phyloP scores from a whole-genome alignment of 805 yeast genomes.

The Wickerhamomyces sydowiorum region DNA sequence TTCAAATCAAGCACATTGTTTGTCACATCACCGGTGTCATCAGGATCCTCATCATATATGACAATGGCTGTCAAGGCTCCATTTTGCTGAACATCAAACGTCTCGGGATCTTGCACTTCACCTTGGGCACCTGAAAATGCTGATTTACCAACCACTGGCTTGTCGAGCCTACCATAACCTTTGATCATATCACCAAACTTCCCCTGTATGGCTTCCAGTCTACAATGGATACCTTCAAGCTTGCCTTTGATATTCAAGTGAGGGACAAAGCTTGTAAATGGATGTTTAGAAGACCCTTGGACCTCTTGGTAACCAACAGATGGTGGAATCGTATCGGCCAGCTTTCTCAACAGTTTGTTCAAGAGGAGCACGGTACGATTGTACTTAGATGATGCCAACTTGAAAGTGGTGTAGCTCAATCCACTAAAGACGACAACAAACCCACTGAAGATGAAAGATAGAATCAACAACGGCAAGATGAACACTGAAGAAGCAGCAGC shows the following conservation, averaged over 20 bases:
- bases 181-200: not conserved
- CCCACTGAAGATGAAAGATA: constrained; percentile 21
- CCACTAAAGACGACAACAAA: constrained; percentile 20
- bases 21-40: not conserved
- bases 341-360: constrained; percentile 18
- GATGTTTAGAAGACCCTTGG: not conserved
- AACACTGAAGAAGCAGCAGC: constrained; percentile 11
- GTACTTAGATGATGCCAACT: constrained; percentile 20
- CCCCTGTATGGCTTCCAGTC: not conserved
- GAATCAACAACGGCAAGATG: constrained; percentile 16
- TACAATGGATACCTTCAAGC: not conserved
- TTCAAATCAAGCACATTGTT: not conserved
- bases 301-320: constrained; percentile 22
- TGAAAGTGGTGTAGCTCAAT: constrained; percentile 19
- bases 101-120: not conserved
- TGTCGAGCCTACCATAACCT: not conserved
- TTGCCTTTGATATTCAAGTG: not conserved
- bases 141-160: not conserved
- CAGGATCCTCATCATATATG: not conserved
- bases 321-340: constrained; percentile 24
- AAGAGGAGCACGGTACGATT: constrained; percentile 20
- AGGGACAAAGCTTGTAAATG: not conserved
- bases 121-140: not conserved
- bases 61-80: not conserved
- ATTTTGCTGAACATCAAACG: not conserved